These are phyloP conservation scores for Bimuria novae-zelandiae DNA, from an alignment of 2,329 filamentous ascomycete species.

Conservation along the genomic window DNA sequence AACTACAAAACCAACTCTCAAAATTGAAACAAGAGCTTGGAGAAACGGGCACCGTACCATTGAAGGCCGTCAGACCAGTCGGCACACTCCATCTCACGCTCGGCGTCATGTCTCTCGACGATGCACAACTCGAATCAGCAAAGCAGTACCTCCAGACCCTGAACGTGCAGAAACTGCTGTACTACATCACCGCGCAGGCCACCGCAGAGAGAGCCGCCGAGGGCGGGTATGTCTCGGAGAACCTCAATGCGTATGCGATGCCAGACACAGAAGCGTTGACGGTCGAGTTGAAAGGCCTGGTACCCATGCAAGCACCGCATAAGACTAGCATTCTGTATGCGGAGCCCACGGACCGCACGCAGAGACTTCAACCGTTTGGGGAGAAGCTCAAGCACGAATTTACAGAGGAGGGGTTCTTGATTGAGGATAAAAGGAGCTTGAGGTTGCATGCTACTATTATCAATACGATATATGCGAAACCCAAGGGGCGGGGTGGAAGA, in stretches of 20 bases:
- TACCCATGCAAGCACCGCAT: constrained; percentile 63
- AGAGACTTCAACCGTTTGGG: constrained; percentile 62
- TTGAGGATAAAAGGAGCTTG: constrained; percentile 64
- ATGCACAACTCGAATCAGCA: constrained; percentile 55
- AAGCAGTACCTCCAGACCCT: constrained; percentile 47
- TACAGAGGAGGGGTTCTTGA: constrained; percentile 59
- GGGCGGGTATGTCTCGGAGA: constrained; percentile 35
- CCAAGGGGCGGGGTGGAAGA: constrained; percentile 36
- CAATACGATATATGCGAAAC: constrained; percentile 79
- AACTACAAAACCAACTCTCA: constrained; percentile 67
- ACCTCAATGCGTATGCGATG: constrained; percentile 29
- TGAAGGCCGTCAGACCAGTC: constrained; percentile 72
- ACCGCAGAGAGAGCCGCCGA: constrained; percentile 21
- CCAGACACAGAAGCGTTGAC: constrained; percentile 33
- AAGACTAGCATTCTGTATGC: constrained; percentile 70
- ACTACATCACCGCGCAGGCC: constrained; percentile 20
- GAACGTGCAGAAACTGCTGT: constrained; percentile 44
- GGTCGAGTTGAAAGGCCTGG: constrained; percentile 55
- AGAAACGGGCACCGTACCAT: constrained; percentile 55
- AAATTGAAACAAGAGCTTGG: constrained; percentile 64
- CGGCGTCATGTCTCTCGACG: constrained; percentile 77
- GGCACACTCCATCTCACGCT: constrained; percentile 86
- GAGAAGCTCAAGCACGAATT: constrained; percentile 61
- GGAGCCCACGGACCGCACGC: constrained; percentile 59
- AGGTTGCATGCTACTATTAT: constrained; percentile 83